phyloP scores from a whole-genome alignment of 257 asterid genomes.

The Plectranthus barbatus region DNA sequence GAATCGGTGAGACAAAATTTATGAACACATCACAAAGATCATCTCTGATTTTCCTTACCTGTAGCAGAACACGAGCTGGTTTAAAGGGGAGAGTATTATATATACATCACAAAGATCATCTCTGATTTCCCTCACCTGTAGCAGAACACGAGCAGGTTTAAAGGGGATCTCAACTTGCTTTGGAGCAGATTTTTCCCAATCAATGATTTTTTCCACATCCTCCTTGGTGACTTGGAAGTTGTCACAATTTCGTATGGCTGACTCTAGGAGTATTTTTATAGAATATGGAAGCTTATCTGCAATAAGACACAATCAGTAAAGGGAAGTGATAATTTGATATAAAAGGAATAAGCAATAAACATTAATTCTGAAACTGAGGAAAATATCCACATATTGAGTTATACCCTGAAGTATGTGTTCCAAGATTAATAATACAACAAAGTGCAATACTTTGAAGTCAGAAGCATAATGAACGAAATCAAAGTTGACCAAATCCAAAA shows the following conservation, averaged over 20 bases:
- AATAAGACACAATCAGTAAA: not conserved
- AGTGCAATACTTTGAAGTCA: not conserved
- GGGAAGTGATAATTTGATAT: not conserved
- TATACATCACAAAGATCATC: not conserved
- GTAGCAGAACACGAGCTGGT: conserved; percentile 90
- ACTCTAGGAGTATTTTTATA: conserved; percentile 64
- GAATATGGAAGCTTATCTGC: conserved; percentile 80
- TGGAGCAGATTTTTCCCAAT: conserved; percentile 79
- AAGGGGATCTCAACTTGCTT: conserved; percentile 88
- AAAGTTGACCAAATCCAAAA: not conserved
- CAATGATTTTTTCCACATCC: conserved; percentile 79
- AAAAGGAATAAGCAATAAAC: not conserved
- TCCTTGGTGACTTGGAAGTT: conserved; percentile 73
- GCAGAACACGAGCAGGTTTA: conserved; percentile 86
- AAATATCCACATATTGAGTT: not conserved
- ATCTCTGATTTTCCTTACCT: conserved; percentile 38
- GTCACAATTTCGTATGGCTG: conserved; percentile 86
- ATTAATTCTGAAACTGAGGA: not conserved
- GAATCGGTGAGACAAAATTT: not conserved
- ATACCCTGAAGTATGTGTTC: not conserved
- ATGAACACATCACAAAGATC: not conserved
- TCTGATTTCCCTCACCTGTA: conserved; percentile 51
- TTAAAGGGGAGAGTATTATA: conserved; percentile 48
- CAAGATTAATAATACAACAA: not conserved
- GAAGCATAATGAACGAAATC: not conserved